Evolutionary conservation across 768 basidiomycete species (phyloP).

Genomic region (Peribolospora baueri): DNA sequence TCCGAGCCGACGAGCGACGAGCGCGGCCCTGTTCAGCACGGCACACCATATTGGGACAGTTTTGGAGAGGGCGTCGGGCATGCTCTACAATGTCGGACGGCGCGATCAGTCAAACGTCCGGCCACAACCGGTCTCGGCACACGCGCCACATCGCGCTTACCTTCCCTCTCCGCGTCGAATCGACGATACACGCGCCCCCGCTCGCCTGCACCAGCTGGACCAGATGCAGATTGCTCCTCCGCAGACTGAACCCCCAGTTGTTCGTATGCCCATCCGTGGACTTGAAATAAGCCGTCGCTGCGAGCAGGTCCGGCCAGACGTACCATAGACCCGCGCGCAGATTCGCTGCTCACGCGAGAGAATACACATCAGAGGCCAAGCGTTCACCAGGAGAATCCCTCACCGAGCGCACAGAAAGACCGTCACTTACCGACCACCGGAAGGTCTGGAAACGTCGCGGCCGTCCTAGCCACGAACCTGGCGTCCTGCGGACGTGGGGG

Average conservation of each 20-base stretch:
- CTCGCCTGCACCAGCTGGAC: conserved; percentile 31
- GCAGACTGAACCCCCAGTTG: conserved; percentile 30
- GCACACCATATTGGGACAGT: conserved; percentile 89
- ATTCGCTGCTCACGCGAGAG: conserved; percentile 35
- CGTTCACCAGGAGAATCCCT: not conserved
- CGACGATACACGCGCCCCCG: conserved; percentile 49
- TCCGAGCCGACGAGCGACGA: conserved; percentile 17
- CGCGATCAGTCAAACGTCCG: not conserved
- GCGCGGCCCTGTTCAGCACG: conserved; percentile 44
- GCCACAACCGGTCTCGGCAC: not conserved
- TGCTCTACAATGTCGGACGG: conserved; percentile 24
- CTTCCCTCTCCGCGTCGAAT: conserved; percentile 80
- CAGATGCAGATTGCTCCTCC: conserved; percentile 70
- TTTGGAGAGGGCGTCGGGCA: conserved; percentile 81
- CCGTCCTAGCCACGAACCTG: conserved; percentile 37
- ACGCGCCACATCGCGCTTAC: conserved; percentile 4
- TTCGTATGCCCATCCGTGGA: conserved; percentile 12
- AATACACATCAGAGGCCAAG: not conserved
- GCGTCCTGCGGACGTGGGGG: conserved; percentile 30
- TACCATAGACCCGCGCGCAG: conserved; percentile 91
- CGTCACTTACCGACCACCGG: conserved; percentile 29
- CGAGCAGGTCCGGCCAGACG: conserved; percentile 32
- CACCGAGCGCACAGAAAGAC: not conserved
- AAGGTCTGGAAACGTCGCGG: conserved; percentile 26
- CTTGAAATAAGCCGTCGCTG: conserved; percentile 24